Conservation (phyloP, 2,329 filamentous ascomycete species). For the Nemania sp. region DNA sequence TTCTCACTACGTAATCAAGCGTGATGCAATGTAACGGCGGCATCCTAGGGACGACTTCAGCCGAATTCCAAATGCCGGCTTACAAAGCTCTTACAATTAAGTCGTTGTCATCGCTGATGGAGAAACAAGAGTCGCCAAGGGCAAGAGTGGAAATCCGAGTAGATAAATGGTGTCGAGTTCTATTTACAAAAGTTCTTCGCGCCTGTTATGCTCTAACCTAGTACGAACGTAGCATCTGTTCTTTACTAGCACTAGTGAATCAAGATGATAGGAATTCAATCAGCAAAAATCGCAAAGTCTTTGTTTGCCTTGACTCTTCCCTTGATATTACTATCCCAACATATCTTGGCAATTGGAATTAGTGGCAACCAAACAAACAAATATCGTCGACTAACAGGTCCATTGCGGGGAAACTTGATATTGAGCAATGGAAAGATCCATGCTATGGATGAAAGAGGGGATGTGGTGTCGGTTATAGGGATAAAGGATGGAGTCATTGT, state of each 20-base stretch:
- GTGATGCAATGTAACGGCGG: conserved; percentile 16
- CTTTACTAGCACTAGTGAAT: not conserved
- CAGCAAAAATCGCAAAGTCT: not conserved
- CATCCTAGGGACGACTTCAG: conserved; percentile 2
- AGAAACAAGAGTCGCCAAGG: not conserved
- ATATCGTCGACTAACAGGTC: conserved; percentile 14
- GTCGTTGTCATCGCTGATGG: conserved; percentile 16
- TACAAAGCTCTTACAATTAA: conserved; percentile 23
- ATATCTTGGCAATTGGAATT: not conserved
- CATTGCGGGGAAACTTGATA: conserved; percentile 41
- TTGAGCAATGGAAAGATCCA: conserved; percentile 48
- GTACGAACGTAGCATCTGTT: not conserved
- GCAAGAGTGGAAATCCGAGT: not conserved
- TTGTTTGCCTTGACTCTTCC: not conserved
- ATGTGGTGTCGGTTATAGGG: conserved; percentile 41
- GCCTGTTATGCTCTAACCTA: no score
- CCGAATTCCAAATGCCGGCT: conserved; percentile 27
- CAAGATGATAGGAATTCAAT: not conserved
- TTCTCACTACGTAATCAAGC: not conserved
- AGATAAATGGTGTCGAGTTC: not conserved
- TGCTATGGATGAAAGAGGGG: conserved; percentile 41
- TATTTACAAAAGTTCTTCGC: not conserved
- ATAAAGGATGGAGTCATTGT: conserved; percentile 44
- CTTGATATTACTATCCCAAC: not conserved
- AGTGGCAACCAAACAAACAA: not conserved